Conservation (phyloP, 2,329 filamentous ascomycete species). For the Plectosphaerella sp. region DNA sequence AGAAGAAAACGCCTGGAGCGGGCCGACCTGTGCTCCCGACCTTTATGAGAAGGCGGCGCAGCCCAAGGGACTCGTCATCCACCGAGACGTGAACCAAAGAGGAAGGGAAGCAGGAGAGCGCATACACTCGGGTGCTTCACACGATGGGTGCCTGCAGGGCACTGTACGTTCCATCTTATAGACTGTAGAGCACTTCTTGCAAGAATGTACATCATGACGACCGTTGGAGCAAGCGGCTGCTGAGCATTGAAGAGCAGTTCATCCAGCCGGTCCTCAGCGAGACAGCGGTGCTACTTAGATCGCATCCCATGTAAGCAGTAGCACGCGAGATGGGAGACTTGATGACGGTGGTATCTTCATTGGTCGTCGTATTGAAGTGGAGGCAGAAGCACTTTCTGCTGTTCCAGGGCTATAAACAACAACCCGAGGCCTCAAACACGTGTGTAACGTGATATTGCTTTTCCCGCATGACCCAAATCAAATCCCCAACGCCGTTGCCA, state of each 20-base stretch:
- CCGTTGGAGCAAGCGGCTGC: too few species aligned
- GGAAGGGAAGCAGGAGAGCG: too few species aligned
- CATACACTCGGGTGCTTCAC: too few species aligned
- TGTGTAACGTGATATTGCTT: slow-evolving; percentile 3
- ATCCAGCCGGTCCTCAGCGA: too few species aligned
- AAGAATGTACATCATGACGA: too few species aligned
- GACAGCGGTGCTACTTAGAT: too few species aligned
- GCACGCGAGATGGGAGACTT: too few species aligned
- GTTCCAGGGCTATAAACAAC: not conserved
- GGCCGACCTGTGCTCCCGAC: slow-evolving; percentile 1
- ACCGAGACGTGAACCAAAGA: not conserved
- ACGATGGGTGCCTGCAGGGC: too few species aligned
- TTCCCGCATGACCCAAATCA: slow-evolving; percentile 5
- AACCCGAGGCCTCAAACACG: not conserved
- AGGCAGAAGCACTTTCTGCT: not conserved
- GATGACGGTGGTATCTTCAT: not conserved
- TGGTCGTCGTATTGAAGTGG: slow-evolving; percentile 1
- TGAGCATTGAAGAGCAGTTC: too few species aligned
- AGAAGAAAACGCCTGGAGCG: slow-evolving; percentile 6
- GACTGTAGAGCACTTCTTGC: too few species aligned
- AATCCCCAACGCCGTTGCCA: slow-evolving; percentile 38
- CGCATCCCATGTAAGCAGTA: too few species aligned
- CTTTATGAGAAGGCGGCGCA: slow-evolving; percentile 12
- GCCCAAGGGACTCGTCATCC: not conserved
- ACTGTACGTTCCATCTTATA: too few species aligned